Percentiles rank a stretch among this genome's conserved stretches.
Evolutionary conservation across 1,284 basidiomycete genomes (phyloP).

Genomic region (Athelia sp.): DNA sequence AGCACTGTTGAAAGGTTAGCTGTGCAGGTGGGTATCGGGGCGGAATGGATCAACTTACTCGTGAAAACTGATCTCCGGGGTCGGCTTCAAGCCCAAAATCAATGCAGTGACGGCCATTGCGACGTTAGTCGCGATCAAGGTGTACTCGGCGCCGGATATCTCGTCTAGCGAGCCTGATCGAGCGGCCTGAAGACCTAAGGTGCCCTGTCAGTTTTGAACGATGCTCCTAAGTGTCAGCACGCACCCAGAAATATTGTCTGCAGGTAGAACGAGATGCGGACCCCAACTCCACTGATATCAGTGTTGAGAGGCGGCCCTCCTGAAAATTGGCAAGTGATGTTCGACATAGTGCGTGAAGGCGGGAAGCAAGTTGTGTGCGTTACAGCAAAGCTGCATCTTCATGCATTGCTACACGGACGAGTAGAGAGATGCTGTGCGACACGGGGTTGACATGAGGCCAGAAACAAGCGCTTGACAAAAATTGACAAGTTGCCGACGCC

Average conservation of each 20-base stretch:
- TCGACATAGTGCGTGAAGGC: no score
- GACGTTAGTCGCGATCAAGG: constrained; percentile 22
- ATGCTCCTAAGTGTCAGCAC: background rate
- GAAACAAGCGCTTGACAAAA: no score
- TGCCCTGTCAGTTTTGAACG: background rate
- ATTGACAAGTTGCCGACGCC: no score
- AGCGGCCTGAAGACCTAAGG: constrained; percentile 16
- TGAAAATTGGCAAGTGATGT: background rate
- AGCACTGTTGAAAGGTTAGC: constrained; percentile 5
- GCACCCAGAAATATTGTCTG: constrained; percentile 15
- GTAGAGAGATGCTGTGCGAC: no score
- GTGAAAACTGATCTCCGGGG: constrained; percentile 20
- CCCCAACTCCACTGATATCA: constrained; percentile 16
- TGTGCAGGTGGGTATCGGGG: background rate
- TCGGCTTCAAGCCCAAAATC: constrained; percentile 18
- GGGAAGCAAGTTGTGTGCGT: no score
- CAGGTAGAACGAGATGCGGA: constrained; percentile 17
- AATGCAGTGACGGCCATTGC: constrained; percentile 20
- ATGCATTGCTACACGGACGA: no score
- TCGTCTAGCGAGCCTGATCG: constrained; percentile 17
- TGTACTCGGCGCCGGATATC: constrained; percentile 19
- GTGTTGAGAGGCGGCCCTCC: constrained; percentile 11
- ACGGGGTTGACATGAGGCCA: no score
- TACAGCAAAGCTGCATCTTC: no score
- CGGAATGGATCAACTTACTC: constrained; percentile 13